Evolutionary conservation across 2,329 filamentous ascomycete genomes (phyloP), one percentile per base, ranked within the genome.

Genomic region (Fusarium annulatum): DNA sequence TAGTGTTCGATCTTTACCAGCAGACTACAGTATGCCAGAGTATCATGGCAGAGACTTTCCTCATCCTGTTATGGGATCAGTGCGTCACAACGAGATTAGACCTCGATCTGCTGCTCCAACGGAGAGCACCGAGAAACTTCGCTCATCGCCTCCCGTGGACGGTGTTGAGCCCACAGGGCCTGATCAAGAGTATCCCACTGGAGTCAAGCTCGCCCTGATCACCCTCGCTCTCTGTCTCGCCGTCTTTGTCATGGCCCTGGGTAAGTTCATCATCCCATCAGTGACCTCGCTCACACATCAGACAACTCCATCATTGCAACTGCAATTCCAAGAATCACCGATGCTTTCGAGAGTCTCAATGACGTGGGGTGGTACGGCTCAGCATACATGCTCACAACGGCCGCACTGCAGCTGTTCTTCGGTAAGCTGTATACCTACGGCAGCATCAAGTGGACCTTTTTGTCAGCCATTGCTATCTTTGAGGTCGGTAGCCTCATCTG

Each of bases 341-440:
- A 83, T 65, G 79, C 83, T 19, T 84, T 85, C 76, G 78, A 83
- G 30, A 82, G 84, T 53, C 78, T 87, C 11, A 79, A 82, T 12
- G 85, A 88, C 61, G 83, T 88, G 16, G 85, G 84, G 52, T 88
- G 86, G 86, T 88, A 88, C 66, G 86, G 84, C 6, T 83, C 77
- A 10, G 81, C 84, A 45, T 85, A 85, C 70, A 79, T 85, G 70
- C 81, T 86, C 36, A 84, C 84, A 7, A 79, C 81, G 9, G 79
- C 82, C 34, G 81, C 83, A 3, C 80, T 85, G 21, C 83, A 85
- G 64, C 76, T 84, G 11, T 77, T 82, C 38, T 82, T 81, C 60
- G 83, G 82, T 39, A 85, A 84, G 61, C 69, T 86, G 46, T 87
- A 86, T 73, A 86, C 83, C 21, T 86, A 85, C 64, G 85, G 81